phyloP scores from a whole-genome alignment of 495 filamentous ascomycete species.

The Aeminium ludgeri region DNA sequence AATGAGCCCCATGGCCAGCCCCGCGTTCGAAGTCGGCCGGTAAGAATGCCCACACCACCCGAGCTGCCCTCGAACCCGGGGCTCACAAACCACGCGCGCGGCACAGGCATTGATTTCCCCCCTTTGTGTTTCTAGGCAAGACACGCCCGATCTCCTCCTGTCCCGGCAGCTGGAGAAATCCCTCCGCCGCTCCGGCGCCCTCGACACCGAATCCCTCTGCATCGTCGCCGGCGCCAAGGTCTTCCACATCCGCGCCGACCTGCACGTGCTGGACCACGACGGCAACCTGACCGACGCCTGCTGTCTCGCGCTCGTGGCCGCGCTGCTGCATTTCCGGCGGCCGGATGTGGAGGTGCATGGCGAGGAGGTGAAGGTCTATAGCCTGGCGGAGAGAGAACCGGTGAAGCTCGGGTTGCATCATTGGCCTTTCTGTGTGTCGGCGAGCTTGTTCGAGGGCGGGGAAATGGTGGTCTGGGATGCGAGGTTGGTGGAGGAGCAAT shows the following conservation, averaged over 20 bases:
- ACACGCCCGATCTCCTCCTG: conserved; percentile 50
- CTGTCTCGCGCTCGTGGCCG: conserved; percentile 73
- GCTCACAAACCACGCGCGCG: too few relatives aligned
- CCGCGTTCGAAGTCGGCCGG: conserved; percentile 73
- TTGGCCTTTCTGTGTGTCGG: conserved; percentile 72
- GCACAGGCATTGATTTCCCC: too few relatives aligned
- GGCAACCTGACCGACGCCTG: conserved; percentile 72
- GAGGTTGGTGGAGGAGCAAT: conserved; percentile 66
- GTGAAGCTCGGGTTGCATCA: conserved; percentile 80
- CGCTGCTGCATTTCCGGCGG: conserved; percentile 74
- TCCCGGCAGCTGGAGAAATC: conserved; percentile 82
- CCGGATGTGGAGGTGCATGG: conserved; percentile 74
- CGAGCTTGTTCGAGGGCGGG: conserved; percentile 43
- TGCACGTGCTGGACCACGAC: conserved; percentile 79
- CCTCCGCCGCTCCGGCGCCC: conserved; percentile 72
- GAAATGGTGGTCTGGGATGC: conserved; percentile 60
- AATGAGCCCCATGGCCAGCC: conserved; percentile 80
- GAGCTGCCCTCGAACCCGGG: too few relatives aligned
- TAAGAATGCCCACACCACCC: too few relatives aligned
- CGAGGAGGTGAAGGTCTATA: conserved; percentile 65
- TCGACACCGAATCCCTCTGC: conserved; percentile 91
- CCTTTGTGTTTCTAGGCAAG: conserved; percentile 12
- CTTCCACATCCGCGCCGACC: conserved; percentile 75
- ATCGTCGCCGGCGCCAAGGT: conserved; percentile 77
- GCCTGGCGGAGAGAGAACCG: conserved; percentile 68